phyloP scores from a whole-genome alignment of 2,329 filamentous ascomycete genomes.

The Chaetomiaceae sp. region DNA sequence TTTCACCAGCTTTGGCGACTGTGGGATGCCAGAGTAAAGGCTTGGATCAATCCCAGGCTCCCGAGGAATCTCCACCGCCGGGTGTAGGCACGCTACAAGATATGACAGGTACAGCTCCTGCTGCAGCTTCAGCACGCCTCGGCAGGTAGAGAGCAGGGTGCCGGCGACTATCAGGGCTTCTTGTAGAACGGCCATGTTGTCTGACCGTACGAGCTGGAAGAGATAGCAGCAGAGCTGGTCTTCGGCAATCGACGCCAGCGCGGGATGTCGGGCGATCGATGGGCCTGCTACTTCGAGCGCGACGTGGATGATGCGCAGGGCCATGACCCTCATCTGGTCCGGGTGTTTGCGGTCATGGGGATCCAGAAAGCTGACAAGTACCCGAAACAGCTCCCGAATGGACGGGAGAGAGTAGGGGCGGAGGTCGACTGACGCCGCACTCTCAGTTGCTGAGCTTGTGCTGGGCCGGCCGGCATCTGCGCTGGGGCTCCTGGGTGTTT shows the following conservation, averaged over 20 bases:
- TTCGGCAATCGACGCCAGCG: conserved; percentile 79
- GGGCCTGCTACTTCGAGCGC: conserved; percentile 94
- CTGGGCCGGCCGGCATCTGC: conserved; percentile 25
- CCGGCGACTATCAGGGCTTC: conserved; percentile 89
- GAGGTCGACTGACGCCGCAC: conserved; percentile 52
- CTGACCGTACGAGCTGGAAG: conserved; percentile 92
- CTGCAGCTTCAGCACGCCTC: conserved; percentile 86
- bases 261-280: conserved; percentile 88
- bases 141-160: conserved; percentile 84
- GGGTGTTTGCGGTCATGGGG: conserved; percentile 90
- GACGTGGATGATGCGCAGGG: conserved; percentile 92
- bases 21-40: conserved; percentile 88
- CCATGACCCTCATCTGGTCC: conserved; percentile 96
- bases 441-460: conserved; percentile 27
- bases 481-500: conserved; percentile 22
- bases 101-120: conserved; percentile 96
- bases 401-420: conserved; percentile 91
- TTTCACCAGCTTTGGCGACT: conserved; percentile 82
- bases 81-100: conserved; percentile 87
- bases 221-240: conserved; percentile 90
- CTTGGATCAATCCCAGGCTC: conserved; percentile 87
- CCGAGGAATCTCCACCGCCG: conserved; percentile 86
- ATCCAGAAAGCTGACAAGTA: conserved; percentile 88
- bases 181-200: conserved; percentile 92
- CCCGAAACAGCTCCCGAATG: conserved; percentile 88